Conservation (phyloP, 352 stramenopile species). For the Phytopythium cucurbitacearum region DNA sequence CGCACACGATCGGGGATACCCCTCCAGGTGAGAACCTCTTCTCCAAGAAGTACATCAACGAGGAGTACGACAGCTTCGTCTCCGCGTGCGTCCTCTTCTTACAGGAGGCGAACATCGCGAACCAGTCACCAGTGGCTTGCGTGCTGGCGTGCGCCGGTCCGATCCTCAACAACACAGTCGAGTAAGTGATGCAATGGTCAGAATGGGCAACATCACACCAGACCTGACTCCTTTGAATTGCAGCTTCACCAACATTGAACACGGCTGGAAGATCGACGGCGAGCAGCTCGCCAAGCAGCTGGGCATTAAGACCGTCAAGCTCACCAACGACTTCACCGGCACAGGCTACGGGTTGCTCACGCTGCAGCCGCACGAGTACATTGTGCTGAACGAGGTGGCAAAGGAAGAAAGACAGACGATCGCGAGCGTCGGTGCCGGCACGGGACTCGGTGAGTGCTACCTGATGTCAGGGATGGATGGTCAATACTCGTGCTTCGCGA, state of each 20-base stretch:
- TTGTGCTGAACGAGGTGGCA: slow-evolving; percentile 62
- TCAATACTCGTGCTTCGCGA: slow-evolving; percentile 87
- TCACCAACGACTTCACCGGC: slow-evolving; percentile 97
- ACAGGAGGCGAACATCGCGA: slow-evolving; percentile 21
- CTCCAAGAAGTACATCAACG: too few relatives aligned
- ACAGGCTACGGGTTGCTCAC: slow-evolving; percentile 96
- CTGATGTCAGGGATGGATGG: slow-evolving; percentile 77
- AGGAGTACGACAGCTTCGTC: slow-evolving; percentile 58
- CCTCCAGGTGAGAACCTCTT: too few relatives aligned
- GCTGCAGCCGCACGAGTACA: slow-evolving; percentile 86
- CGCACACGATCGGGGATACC: too few relatives aligned
- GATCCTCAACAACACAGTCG: slow-evolving; percentile 72
- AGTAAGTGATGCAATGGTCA: slow-evolving; percentile 3
- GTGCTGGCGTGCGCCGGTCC: slow-evolving; percentile 74
- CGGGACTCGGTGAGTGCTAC: slow-evolving; percentile 93
- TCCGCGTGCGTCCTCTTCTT: slow-evolving; percentile 88
- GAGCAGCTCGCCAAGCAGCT: slow-evolving; percentile 55
- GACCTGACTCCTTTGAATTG: too few relatives aligned
- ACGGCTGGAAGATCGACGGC: slow-evolving; percentile 86
- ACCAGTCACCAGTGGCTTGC: slow-evolving; percentile 49
- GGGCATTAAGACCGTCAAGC: slow-evolving; percentile 77
- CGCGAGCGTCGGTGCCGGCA: slow-evolving; percentile 93
- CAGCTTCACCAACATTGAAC: slow-evolving; percentile 90
- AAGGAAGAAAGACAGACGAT: slow-evolving; percentile 80
- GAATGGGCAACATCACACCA: too few relatives aligned